Conservation (phyloP, 371 early-diverging fungal species). For the Dinochytrium kinnereticum region DNA sequence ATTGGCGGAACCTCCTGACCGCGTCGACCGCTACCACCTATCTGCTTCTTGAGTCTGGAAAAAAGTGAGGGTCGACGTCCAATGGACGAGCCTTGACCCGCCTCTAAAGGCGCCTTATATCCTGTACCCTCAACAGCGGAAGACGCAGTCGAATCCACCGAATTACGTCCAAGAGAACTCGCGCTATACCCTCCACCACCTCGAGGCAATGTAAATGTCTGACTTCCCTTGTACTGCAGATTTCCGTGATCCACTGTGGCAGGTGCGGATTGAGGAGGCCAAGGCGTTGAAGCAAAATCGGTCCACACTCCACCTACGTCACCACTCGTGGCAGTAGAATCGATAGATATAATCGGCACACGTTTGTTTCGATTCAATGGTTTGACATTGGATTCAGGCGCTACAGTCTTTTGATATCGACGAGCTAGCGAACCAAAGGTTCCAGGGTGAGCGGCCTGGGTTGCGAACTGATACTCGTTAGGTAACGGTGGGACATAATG, state of each 20-base stretch:
- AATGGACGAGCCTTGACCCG: no score
- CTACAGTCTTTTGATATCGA: neutral
- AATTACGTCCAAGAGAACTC: neutral
- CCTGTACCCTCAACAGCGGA: neutral
- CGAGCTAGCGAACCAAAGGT: neutral
- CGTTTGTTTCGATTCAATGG: neutral
- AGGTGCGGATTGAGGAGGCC: neutral
- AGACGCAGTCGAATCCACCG: neutral
- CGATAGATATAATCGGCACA: constrained; percentile 3
- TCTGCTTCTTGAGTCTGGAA: neutral
- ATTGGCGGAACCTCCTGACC: neutral
- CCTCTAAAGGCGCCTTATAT: neutral
- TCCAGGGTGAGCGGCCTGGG: neutral
- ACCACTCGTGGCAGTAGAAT: neutral
- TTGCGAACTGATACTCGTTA: neutral
- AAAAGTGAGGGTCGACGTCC: no score
- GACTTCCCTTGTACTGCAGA: neutral
- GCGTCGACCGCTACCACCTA: neutral
- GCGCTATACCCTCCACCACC: neutral
- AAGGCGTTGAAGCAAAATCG: neutral
- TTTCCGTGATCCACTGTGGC: neutral
- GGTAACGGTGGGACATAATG: neutral
- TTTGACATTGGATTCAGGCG: neutral
- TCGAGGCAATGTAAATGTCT: neutral
- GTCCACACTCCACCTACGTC: constrained; percentile 3